A percentile compares a stretch with the other conserved stretches of the same genome.
Conservation (phyloP, 257 asterid genomes). For the Marsdenia floribunda region DNA sequence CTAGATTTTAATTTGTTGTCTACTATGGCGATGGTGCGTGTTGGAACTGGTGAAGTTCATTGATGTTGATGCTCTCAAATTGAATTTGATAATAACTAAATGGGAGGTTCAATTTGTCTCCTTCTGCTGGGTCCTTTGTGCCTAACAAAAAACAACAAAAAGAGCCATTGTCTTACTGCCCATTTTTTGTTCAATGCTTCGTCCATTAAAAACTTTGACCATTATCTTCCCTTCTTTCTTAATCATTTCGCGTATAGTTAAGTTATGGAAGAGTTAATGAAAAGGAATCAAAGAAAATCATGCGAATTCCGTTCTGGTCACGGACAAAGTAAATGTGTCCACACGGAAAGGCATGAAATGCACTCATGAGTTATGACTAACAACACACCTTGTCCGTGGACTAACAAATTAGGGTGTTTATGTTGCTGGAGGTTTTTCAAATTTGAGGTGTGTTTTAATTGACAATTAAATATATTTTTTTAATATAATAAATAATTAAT, state of each 20-base stretch:
- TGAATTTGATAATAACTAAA: not conserved
- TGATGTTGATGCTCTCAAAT: conserved; percentile 14
- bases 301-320: not conserved
- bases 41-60: conserved; percentile 19
- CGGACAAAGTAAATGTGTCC: not conserved
- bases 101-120: conserved; percentile 29
- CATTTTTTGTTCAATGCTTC: not conserved
- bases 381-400: not conserved
- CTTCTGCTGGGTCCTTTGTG: not conserved
- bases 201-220: not conserved
- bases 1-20: not conserved
- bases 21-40: not conserved
- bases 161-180: conserved; percentile 3
- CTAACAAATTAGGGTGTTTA: too few relatives aligned
- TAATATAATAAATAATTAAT: too few relatives aligned
- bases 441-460: too few relatives aligned
- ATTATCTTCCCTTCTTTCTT: not conserved
- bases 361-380: not conserved
- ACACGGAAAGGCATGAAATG: not conserved
- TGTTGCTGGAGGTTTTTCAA: too few relatives aligned
- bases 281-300: not conserved
- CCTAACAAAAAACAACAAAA: not conserved
- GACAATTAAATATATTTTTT: too few relatives aligned
- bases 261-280: too few relatives aligned
- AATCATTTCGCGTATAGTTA: not conserved